These are phyloP conservation scores for Passiflora organensis DNA, from an alignment of 345 rosid genomes.

Conservation along the genomic window DNA sequence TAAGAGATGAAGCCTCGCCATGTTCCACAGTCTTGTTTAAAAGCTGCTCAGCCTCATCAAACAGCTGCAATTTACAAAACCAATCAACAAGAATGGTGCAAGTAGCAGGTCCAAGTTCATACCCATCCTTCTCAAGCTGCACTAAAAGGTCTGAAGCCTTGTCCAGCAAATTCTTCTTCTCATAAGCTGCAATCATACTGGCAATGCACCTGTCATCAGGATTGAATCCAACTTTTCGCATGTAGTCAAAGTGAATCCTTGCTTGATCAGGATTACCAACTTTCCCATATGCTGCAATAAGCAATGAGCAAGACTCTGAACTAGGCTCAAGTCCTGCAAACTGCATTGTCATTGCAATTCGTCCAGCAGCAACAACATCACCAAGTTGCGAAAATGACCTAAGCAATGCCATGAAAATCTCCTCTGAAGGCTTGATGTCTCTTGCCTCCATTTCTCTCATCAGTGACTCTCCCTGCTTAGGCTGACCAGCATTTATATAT, in stretches of 20 bases:
- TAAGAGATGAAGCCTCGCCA: slow-evolving; percentile 70
- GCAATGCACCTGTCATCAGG: slow-evolving; percentile 64
- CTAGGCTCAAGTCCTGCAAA: slow-evolving; percentile 36
- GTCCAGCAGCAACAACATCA: slow-evolving; percentile 41
- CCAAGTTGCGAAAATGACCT: slow-evolving; percentile 49
- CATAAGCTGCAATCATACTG: slow-evolving; percentile 56
- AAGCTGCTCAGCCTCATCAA: slow-evolving; percentile 82
- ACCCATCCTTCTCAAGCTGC: slow-evolving; percentile 70
- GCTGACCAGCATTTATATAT: slow-evolving; percentile 53
- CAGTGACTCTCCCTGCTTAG: slow-evolving; percentile 41
- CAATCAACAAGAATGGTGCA: slow-evolving; percentile 70
- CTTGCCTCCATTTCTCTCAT: slow-evolving; percentile 49
- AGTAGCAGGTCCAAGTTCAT: slow-evolving; percentile 71
- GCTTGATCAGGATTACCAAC: slow-evolving; percentile 55
- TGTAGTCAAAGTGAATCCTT: slow-evolving; percentile 47
- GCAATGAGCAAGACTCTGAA: slow-evolving; percentile 49
- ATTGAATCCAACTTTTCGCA: slow-evolving; percentile 48
- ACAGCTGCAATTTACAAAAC: slow-evolving; percentile 57
- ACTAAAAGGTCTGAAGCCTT: slow-evolving; percentile 65
- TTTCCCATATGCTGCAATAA: slow-evolving; percentile 53
- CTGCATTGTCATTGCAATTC: slow-evolving; percentile 43
- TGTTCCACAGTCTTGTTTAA: slow-evolving; percentile 59
- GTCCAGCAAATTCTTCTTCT: slow-evolving; percentile 56
- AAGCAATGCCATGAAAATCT: slow-evolving; percentile 65
- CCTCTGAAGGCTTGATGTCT: slow-evolving; percentile 45